Evolutionary conservation across 2,329 filamentous ascomycete species (phyloP), one percentile per base, ranked within the genome.

Genomic region (Teratosphaeria zuluensis): DNA sequence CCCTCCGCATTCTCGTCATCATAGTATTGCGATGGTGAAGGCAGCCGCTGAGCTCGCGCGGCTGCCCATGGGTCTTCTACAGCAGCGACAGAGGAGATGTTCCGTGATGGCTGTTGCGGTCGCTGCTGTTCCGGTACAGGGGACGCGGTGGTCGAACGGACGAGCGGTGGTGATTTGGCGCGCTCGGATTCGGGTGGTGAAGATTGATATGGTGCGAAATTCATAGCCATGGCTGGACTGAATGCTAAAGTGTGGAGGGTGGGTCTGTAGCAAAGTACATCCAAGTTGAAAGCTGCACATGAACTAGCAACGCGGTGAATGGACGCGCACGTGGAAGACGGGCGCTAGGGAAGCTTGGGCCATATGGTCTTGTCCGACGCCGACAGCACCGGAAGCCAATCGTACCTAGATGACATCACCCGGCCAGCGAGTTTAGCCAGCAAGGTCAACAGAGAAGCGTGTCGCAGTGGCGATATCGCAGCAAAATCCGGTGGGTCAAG

Each of bases 171-270:
- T 21, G 90, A 95, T 72, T 91, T 81, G 56, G 88, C 85, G 69
- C 92, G 89, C 65, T 85, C 84, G 67, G 87, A 82, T 77, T 97
- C 92, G 9, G 94, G 94, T 16, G 88, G 88, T 54, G 88, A 88
- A 74, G 92, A 92, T 78, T 97, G 94, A 77, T 97, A 99, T 42
- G 94, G 94, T 53, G 94, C 94, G 73, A 97, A 99, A 78, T 96
- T 89, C 89, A 94, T 94, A 58, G 67, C 77, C 64, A 68, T 69
- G 51, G 42, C 64, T 32, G 59, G n/a, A 46, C 21, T 6, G 14
- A 52, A 19, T 4, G 51, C 4, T 16, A 42, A 42, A 5, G 11
- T 42, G 35, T 42, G 4, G n/a, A 42, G 24, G 24, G 2, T 28
- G 24, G 24, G 24, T 28, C 24, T 28, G 2, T 28, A 28, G 24